phyloP scores from a whole-genome alignment of 306 rosid species.

The Castanea crenata region DNA sequence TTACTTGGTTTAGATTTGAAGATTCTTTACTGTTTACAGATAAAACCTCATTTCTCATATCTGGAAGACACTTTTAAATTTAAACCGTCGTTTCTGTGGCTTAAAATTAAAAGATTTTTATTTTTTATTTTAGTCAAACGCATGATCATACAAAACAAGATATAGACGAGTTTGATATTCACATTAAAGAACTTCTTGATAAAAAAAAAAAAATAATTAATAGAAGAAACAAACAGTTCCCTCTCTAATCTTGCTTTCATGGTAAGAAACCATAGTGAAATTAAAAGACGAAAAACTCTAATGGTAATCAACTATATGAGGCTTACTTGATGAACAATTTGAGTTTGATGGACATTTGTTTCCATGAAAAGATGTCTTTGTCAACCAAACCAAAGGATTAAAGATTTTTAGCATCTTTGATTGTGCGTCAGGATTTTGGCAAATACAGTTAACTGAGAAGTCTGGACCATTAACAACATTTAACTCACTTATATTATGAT shows the following conservation, averaged over 20 bases:
- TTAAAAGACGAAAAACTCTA: background rate
- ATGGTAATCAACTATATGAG: background rate
- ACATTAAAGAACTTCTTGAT: no score
- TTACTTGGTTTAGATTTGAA: no score
- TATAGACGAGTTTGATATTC: background rate
- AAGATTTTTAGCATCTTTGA: no score
- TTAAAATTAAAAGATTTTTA: no score
- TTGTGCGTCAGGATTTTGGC: no score
- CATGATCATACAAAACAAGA: background rate
- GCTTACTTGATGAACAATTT: background rate
- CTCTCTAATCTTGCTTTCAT: background rate
- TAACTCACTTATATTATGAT: no score
- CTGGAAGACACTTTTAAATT: no score
- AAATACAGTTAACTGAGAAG: no score
- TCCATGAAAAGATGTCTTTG: background rate
- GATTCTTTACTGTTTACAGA: no score
- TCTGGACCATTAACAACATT: no score
- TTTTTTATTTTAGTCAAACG: background rate
- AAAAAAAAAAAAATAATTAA: background rate
- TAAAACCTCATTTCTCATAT: no score
- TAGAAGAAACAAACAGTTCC: background rate
- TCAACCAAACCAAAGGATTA: background rate
- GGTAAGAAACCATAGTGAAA: background rate
- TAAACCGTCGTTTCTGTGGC: no score
- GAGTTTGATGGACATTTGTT: background rate